phyloP scores from a whole-genome alignment of 495 filamentous ascomycete species.

The Lichenothelia convexa region DNA sequence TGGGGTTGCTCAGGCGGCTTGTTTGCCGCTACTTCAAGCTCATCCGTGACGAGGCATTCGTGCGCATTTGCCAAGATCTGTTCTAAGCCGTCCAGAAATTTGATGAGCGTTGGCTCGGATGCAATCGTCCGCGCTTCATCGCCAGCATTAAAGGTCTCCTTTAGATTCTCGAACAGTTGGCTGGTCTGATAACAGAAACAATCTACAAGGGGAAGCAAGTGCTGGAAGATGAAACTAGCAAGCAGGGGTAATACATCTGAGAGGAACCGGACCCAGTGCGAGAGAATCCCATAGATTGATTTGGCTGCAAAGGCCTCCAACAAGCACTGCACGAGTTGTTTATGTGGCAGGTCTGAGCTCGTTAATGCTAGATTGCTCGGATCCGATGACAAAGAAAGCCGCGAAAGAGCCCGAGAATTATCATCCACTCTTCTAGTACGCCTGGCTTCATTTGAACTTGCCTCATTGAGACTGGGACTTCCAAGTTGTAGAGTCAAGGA shows the following conservation, averaged over 20 bases:
- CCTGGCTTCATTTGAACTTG: too few relatives aligned
- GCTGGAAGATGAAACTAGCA: constrained; percentile 67
- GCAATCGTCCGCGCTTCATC: constrained; percentile 12
- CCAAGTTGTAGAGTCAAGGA: too few relatives aligned
- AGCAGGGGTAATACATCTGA: constrained; percentile 69
- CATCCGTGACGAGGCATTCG: constrained; percentile 60
- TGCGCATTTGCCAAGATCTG: constrained; percentile 76
- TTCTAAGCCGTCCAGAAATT: constrained; percentile 74
- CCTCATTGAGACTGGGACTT: too few relatives aligned
- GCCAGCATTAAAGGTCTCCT: background rate
- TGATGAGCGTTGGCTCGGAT: constrained; percentile 53
- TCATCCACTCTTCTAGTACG: too few relatives aligned
- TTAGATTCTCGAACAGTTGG: constrained; percentile 43
- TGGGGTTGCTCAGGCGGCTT: constrained; percentile 75
- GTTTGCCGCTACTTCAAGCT: constrained; percentile 41
- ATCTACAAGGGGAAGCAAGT: constrained; percentile 75
- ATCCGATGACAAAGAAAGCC: too few relatives aligned
- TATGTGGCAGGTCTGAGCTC: too few relatives aligned
- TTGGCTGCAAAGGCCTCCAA: constrained; percentile 60
- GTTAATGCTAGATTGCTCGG: too few relatives aligned
- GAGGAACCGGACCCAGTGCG: constrained; percentile 84
- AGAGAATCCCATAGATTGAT: constrained; percentile 57
- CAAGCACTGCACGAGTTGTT: constrained; percentile 66
- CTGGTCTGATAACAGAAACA: constrained; percentile 64
- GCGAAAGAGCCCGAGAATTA: too few relatives aligned